Conservation (phyloP, 345 rosid species). For the Salix dunnii region DNA sequence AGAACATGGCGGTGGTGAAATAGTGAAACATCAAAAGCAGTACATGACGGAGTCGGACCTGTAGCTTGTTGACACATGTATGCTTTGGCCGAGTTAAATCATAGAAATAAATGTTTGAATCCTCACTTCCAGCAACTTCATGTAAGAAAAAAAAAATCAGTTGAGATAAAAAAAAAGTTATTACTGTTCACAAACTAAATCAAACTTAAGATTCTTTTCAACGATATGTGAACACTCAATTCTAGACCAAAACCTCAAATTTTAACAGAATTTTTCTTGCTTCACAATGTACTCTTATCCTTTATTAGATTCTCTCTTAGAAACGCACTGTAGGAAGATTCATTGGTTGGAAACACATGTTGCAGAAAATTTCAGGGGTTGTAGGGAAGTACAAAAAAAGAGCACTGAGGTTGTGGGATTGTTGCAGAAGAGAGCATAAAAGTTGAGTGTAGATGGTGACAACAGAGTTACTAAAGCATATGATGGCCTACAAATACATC, state of each 20-base stretch:
- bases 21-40: background rate
- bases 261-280: background rate
- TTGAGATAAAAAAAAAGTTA: background rate
- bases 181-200: background rate
- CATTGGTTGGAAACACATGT: background rate
- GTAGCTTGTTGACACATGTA: slow-evolving; percentile 91
- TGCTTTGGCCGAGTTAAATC: slow-evolving; percentile 83
- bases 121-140: slow-evolving; percentile 89
- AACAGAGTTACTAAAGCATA: too few relatives aligned
- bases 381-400: background rate
- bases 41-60: slow-evolving; percentile 41
- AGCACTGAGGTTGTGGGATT: background rate
- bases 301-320: background rate
- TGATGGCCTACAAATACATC: background rate
- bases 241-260: background rate
- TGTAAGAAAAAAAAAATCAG: slow-evolving; percentile 15
- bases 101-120: slow-evolving; percentile 88
- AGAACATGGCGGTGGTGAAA: background rate
- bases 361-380: background rate
- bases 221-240: background rate
- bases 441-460: background rate
- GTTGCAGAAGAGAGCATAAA: background rate
- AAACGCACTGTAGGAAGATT: background rate
- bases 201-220: background rate
- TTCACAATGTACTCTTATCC: background rate